Evolutionary conservation across 768 basidiomycete genomes (phyloP).

Genomic region (Hirschioporus abietinus): DNA sequence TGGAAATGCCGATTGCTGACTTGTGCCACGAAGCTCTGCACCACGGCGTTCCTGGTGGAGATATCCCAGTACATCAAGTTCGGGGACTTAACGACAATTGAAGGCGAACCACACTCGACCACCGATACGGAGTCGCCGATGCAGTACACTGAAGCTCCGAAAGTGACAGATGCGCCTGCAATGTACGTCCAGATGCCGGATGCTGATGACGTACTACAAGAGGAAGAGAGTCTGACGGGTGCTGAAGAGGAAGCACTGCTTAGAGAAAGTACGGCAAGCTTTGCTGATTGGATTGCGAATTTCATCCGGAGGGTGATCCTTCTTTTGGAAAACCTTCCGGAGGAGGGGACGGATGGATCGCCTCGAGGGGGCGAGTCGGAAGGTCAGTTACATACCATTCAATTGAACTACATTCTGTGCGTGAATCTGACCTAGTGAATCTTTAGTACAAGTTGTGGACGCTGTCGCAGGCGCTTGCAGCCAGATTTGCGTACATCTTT

Average conservation of each 20-base stretch:
- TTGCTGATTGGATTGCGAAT: conserved; percentile 79
- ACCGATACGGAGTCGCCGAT: conserved; percentile 1
- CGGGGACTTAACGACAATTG: conserved; percentile 48
- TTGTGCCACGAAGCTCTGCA: conserved; percentile 49
- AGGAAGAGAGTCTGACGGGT: conserved; percentile 36
- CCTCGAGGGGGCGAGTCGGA: conserved; percentile 57
- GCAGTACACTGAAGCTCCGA: conserved; percentile 9
- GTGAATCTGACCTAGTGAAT: conserved; percentile 7
- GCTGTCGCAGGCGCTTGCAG: conserved; percentile 71
- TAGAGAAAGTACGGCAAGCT: conserved; percentile 65
- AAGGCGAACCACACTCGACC: conserved; percentile 2
- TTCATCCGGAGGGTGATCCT: conserved; percentile 77
- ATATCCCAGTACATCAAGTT: conserved; percentile 73
- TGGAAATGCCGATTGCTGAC: conserved; percentile 12
- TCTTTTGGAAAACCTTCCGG: conserved; percentile 80
- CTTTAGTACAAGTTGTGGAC: conserved; percentile 66
- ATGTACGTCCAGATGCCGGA: conserved; percentile 19
- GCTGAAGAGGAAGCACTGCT: conserved; percentile 70
- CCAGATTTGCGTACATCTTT: conserved; percentile 71
- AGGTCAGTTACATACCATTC: conserved; percentile 32
- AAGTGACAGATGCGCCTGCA: conserved; percentile 15
- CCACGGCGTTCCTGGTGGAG: conserved; percentile 68
- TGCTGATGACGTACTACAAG: conserved; percentile 34
- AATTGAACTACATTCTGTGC: not conserved
- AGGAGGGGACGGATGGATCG: conserved; percentile 63